Conservation (phyloP, 1,284 basidiomycete species). For the Lentinula novae-zelandiae region DNA sequence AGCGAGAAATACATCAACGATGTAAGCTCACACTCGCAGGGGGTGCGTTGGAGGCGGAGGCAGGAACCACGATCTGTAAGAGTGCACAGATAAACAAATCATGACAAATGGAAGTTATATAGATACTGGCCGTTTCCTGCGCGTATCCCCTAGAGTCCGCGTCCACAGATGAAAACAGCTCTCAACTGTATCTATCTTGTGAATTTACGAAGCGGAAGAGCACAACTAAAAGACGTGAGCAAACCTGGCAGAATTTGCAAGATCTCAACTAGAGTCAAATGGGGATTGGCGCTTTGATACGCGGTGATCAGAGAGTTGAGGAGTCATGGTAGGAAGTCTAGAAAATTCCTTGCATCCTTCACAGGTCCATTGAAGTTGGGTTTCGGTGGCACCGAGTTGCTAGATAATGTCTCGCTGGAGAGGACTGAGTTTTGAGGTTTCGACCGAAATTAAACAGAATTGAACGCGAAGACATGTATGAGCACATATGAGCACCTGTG, state of each 20-base stretch:
- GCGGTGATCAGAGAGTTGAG: slow-evolving; percentile 73
- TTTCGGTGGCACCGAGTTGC: slow-evolving; percentile 91
- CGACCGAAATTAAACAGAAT: neutral
- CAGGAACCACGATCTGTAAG: slow-evolving; percentile 80
- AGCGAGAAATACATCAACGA: neutral
- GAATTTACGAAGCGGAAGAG: slow-evolving; percentile 61
- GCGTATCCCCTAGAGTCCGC: slow-evolving; percentile 94
- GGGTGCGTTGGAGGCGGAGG: slow-evolving; percentile 80
- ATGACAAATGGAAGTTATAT: slow-evolving; percentile 16
- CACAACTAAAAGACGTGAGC: slow-evolving; percentile 16
- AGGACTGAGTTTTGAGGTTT: neutral
- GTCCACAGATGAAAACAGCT: slow-evolving; percentile 86
- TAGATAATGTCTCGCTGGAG: slow-evolving; percentile 81
- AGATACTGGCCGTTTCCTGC: slow-evolving; percentile 59
- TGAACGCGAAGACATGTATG: neutral
- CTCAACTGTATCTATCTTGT: slow-evolving; percentile 74
- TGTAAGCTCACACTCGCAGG: slow-evolving; percentile 54
- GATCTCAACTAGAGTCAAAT: slow-evolving; percentile 62
- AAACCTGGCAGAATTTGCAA: slow-evolving; percentile 75
- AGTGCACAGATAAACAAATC: neutral
- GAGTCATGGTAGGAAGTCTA: slow-evolving; percentile 89
- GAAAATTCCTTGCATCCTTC: slow-evolving; percentile 88
- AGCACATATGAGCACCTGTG: slow-evolving; percentile 67
- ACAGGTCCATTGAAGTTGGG: slow-evolving; percentile 89
- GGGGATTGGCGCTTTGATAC: slow-evolving; percentile 86